A percentile compares a stretch with the other conserved stretches of the same genome.
Conservation (phyloP, 768 basidiomycete genomes). For the Rhodotorula babjevae region DNA sequence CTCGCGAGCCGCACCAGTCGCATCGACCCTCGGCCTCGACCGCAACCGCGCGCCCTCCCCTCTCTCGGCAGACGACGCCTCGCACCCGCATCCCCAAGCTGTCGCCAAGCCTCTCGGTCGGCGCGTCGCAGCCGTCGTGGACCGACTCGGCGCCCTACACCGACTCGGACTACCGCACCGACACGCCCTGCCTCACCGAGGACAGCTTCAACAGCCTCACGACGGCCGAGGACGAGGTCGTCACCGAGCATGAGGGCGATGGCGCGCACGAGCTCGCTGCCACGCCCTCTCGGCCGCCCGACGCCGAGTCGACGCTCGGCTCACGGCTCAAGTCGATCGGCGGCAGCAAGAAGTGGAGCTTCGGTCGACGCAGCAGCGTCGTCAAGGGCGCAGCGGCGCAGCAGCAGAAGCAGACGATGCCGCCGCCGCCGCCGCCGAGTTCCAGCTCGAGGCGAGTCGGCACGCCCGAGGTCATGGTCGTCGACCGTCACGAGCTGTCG, state of each 20-base stretch:
- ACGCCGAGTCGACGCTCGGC: neutral
- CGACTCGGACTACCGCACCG: slow-evolving; percentile 6
- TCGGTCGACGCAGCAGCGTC: neutral
- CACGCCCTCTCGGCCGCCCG: neutral
- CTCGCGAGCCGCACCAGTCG: neutral
- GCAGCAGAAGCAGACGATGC: neutral
- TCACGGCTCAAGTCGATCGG: neutral
- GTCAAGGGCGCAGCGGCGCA: neutral
- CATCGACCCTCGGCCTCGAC: neutral
- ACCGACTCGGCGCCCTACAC: neutral
- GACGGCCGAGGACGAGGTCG: slow-evolving; percentile 3
- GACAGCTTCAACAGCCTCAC: slow-evolving; percentile 21
- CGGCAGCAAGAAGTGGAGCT: slow-evolving; percentile 1
- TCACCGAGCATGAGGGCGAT: slow-evolving; percentile 8
- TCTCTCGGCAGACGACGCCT: neutral
- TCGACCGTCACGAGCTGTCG: slow-evolving; percentile 4
- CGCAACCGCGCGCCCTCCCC: neutral
- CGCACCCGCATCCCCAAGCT: neutral
- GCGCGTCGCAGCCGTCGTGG: neutral
- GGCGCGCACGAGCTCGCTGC: neutral
- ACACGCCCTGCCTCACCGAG: slow-evolving; percentile 18
- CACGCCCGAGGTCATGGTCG: slow-evolving; percentile 9
- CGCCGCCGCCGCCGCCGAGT: neutral
- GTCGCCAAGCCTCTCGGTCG: neutral
- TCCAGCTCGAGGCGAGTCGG: slow-evolving; percentile 4